Evolutionary conservation across 2,329 filamentous ascomycete species (phyloP).

Genomic region (Monilinia polystroma): DNA sequence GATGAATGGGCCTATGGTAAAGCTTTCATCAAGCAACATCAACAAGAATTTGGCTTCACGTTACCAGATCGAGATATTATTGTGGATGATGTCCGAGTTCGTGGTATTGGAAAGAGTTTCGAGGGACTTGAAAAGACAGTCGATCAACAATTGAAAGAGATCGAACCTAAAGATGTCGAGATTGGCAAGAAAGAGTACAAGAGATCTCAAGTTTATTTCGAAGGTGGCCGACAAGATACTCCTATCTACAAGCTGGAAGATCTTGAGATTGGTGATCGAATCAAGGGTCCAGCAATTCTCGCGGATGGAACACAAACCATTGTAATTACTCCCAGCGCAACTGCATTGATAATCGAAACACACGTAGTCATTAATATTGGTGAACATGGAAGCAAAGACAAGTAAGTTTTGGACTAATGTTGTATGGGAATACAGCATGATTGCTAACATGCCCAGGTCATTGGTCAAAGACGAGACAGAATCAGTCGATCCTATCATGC

Average conservation of each 20-base stretch:
- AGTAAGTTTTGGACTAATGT: constrained; percentile 35
- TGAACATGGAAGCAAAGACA: constrained; percentile 51
- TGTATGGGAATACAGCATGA: not conserved
- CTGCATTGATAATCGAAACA: constrained; percentile 76
- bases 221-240: constrained; percentile 73
- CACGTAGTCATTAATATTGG: constrained; percentile 87
- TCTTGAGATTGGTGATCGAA: constrained; percentile 47
- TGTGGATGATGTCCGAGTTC: constrained; percentile 82
- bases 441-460: not conserved
- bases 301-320: constrained; percentile 25
- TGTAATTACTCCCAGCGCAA: constrained; percentile 69
- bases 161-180: constrained; percentile 53
- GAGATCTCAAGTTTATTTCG: constrained; percentile 76
- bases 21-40: constrained; percentile 83
- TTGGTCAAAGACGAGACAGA: constrained; percentile 40
- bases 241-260: constrained; percentile 81
- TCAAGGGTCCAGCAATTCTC: constrained; percentile 23
- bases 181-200: constrained; percentile 60
- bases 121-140: constrained; percentile 77
- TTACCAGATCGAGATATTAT: constrained; percentile 83
- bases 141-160: constrained; percentile 74
- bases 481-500: constrained; percentile 71
- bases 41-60: constrained; percentile 91
- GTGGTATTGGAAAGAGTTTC: constrained; percentile 88
- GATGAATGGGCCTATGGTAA: constrained; percentile 80